Evolutionary conservation across 1,284 basidiomycete species (phyloP).

Genomic region (Ganoderma sinense): DNA sequence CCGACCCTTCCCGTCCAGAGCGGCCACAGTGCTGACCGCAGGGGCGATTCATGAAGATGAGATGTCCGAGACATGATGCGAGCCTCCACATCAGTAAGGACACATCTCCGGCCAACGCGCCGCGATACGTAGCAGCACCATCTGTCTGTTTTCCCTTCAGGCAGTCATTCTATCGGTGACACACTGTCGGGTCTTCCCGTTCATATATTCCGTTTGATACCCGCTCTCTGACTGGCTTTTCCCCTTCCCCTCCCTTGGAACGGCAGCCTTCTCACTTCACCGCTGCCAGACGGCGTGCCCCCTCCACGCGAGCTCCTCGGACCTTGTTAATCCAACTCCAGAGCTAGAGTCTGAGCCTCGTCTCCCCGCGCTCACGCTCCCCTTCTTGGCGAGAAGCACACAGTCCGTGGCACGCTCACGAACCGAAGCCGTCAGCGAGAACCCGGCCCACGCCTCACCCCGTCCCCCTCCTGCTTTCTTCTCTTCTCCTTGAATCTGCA

Average conservation of each 20-base stretch:
- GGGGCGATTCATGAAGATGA: too few species aligned
- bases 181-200: background rate
- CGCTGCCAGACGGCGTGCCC: conserved; percentile 3
- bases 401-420: background rate
- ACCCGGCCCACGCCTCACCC: background rate
- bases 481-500: background rate
- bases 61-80: background rate
- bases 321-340: background rate
- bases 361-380: background rate
- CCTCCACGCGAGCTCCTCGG: conserved; percentile 6
- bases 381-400: conserved; percentile 3
- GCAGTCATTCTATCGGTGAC: background rate
- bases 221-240: background rate
- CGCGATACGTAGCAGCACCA: background rate
- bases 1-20: background rate
- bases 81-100: background rate
- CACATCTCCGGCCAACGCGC: background rate
- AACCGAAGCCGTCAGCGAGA: background rate
- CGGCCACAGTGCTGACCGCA: background rate
- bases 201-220: conserved; percentile 2
- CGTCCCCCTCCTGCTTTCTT: background rate
- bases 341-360: background rate
- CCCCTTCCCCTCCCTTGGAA: background rate
- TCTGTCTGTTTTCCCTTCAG: background rate
- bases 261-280: conserved; percentile 1